phyloP scores from a whole-genome alignment of 225 moss, liverwort and hornwort genomes.

The Bryum argenteum region DNA sequence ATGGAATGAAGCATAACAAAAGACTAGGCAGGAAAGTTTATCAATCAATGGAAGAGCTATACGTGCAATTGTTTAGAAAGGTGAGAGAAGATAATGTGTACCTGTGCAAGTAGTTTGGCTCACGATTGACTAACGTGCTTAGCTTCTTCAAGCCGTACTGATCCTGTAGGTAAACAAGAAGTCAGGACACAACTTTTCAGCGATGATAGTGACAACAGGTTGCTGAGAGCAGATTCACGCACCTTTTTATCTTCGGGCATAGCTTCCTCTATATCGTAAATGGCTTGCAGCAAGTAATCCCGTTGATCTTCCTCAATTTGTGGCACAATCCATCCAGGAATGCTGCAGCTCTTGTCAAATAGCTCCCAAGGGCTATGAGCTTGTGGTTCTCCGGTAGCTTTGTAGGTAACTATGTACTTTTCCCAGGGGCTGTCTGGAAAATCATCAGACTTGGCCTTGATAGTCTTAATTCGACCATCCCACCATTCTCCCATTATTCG shows the following conservation, averaged over 20 bases:
- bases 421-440: constrained; percentile 98
- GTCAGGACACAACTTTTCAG: constrained; percentile 16
- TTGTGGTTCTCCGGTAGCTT: constrained; percentile 53
- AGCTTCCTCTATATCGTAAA: constrained; percentile 47
- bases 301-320: constrained; percentile 53
- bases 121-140: constrained; percentile 23
- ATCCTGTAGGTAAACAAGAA: constrained; percentile 42
- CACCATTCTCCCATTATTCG: constrained; percentile 57
- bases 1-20: constrained; percentile 1
- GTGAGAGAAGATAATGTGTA: constrained; percentile 19
- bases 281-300: constrained; percentile 48
- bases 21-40: not conserved
- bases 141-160: constrained; percentile 53
- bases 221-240: not conserved
- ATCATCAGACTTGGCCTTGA: constrained; percentile 65
- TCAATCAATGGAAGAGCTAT: not conserved
- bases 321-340: constrained; percentile 59
- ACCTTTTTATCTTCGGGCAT: constrained; percentile 41
- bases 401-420: constrained; percentile 68
- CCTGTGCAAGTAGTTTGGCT: constrained; percentile 47
- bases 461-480: constrained; percentile 79
- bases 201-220: not conserved
- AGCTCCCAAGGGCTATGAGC: constrained; percentile 97
- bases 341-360: constrained; percentile 66
- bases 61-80: constrained; percentile 4